Evolutionary conservation across 805 yeast species (phyloP).

Genomic region (Candida succiphila): DNA sequence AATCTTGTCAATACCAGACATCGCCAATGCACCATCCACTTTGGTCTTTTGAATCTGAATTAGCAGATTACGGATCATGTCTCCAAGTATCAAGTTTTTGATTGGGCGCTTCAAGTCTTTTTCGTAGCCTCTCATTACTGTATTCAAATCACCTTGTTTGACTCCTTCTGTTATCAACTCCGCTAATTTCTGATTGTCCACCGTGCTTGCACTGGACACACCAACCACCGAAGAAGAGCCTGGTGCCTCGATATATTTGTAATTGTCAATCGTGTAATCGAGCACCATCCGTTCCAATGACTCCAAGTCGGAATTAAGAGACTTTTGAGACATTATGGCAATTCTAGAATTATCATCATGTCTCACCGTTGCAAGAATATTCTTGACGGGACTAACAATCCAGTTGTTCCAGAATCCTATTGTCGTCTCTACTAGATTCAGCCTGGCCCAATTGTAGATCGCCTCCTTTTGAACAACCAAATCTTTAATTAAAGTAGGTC

Average conservation of each 20-base stretch:
- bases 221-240: no score
- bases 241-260: slow-evolving; percentile 6
- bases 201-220: not conserved
- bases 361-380: slow-evolving; percentile 70
- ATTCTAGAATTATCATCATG: slow-evolving; percentile 70
- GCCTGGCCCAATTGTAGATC: slow-evolving; percentile 45
- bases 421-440: slow-evolving; percentile 53
- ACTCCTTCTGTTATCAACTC: slow-evolving; percentile 36
- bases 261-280: slow-evolving; percentile 45
- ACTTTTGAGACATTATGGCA: slow-evolving; percentile 70
- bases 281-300: slow-evolving; percentile 84
- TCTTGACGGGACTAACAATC: slow-evolving; percentile 67
- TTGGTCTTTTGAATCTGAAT: slow-evolving; percentile 95
- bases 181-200: slow-evolving; percentile 9
- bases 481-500: slow-evolving; percentile 38
- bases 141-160: slow-evolving; percentile 66
- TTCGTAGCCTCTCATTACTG: slow-evolving; percentile 77
- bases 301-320: slow-evolving; percentile 66
- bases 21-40: slow-evolving; percentile 88
- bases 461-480: slow-evolving; percentile 41
- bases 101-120: slow-evolving; percentile 62
- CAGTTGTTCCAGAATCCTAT: slow-evolving; percentile 70
- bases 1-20: slow-evolving; percentile 82
- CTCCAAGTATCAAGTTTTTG: slow-evolving; percentile 52
- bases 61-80: slow-evolving; percentile 63